Evolutionary conservation across 2,329 filamentous ascomycete genomes (phyloP), one percentile per base, ranked within the genome.

Genomic region (Penicillium capsulatum): DNA sequence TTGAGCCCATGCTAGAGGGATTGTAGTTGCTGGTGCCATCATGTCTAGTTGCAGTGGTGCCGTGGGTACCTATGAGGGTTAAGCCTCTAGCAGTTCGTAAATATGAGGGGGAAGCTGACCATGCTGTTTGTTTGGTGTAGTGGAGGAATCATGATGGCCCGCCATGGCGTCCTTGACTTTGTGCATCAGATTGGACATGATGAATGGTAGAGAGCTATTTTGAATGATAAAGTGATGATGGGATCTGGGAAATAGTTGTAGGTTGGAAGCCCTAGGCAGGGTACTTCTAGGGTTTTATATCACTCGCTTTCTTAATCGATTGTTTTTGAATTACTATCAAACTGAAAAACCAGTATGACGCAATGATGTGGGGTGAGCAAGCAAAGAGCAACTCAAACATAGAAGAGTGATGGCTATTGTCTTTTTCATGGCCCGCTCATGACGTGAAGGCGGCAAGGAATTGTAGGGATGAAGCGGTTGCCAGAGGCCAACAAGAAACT

Each of bases 161-260:
- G 52, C 55, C 36, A 75, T 44, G 47, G 57, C 67, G 28, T 73
- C 66, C 57, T 73, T 75, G 38, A 72, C 64, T 44, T 73, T 74
- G 56, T 73, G 63, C 39, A 72, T 52, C 38, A 72, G 54, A 35
- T 57, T 55, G 27, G 69, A 69, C 72, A 74, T 75, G 44, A 40
- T 63, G 63, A 39, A 20, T 27, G 19, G 7, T 32, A n/a, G 15
- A n/a, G n/a, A n/a, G n/a, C n/a, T n/a, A n/a, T n/a, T n/a, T n/a
- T n/a, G n/a, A n/a, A n/a, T n/a, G n/a, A n/a, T n/a, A n/a, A n/a
- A n/a, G n/a, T n/a, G n/a, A n/a, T n/a, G n/a, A n/a, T n/a, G n/a
- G n/a, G n/a, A n/a, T n/a, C n/a, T n/a, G n/a, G n/a, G n/a, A n/a
- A n/a, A n/a, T n/a, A n/a, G n/a, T n/a, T n/a, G n/a, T n/a, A n/a